Evolutionary conservation across 441 rosid genomes (phyloP), one percentile per base, ranked within the genome.

Genomic region (Euphorbia corollata): DNA sequence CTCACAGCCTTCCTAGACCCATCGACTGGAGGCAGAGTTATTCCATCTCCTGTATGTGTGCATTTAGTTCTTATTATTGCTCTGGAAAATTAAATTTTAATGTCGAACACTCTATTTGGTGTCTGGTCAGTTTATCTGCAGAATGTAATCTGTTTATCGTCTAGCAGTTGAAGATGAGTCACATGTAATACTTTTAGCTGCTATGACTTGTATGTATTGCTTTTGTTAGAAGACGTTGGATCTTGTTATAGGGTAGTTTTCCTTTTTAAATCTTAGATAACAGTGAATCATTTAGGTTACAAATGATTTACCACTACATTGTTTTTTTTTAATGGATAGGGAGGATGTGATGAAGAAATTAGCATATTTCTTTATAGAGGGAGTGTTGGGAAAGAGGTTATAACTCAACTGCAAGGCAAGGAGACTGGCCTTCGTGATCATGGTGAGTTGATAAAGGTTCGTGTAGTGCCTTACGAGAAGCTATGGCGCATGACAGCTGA

Each of bases 301-400:
- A 27, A 59, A 59, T 56, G 27, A 61, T 60, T 27, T 22, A 16
- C 32, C 12, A 13, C 19, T 54, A 32, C 1, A 12, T 45, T 59
- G 6, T 74, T 8, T 50, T 63, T 48, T 65, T 57, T 68, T 50
- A 71, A 23, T 81, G 65, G 19, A 13, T 71, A 90, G 98, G 98
- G 98, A 75, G 96, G 96, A 24, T 88, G 97, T 19, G 97, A 92
- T 59, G 97, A 92, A 82, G 96, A 87, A 77, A 69, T 76, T 22
- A 72, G 74, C 24, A 36, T 73, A 32, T 73, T 73, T 51, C 72
- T 73, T 6, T 85, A 85, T 69, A 83, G 79, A 85, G 83, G 81
- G 39, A 13, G 65, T 65, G 91, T 86, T 27, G 83, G 77, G 38
- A 77, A 79, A 70, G 91, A 84, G 64, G 72, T 78, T 11, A 82